These are phyloP conservation scores for Crithidia sp. DNA, from an alignment of 208 protist genomes.

Conservation along the genomic window DNA sequence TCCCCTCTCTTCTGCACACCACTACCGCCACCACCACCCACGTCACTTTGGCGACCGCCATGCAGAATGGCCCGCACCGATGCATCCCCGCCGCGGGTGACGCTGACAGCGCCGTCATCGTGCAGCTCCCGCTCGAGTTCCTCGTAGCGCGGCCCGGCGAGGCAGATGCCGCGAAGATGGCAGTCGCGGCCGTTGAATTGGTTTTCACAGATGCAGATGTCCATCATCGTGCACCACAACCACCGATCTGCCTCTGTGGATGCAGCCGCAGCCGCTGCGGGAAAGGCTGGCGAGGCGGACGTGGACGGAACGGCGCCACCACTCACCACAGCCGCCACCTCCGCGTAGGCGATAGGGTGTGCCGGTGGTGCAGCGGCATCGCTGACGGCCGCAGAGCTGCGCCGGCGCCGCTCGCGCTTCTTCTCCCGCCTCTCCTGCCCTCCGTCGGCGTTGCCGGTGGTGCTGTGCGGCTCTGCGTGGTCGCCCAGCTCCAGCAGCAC, in stretches of 20 bases:
- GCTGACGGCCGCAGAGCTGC: too few relatives aligned
- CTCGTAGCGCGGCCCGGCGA: conserved; percentile 57
- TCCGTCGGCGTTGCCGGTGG: conserved; percentile 9
- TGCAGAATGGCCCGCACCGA: background rate
- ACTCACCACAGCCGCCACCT: conserved; percentile 12
- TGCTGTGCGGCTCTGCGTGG: conserved; percentile 2
- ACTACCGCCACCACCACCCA: too few relatives aligned
- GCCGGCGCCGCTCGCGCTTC: background rate
- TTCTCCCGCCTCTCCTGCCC: background rate
- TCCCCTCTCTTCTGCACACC: background rate
- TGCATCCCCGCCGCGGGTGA: background rate
- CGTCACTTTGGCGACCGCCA: background rate
- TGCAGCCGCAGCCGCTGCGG: too few relatives aligned
- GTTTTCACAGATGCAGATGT: conserved; percentile 74
- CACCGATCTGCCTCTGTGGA: conserved; percentile 30
- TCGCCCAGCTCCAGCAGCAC: conserved; percentile 47
- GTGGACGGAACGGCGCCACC: too few relatives aligned
- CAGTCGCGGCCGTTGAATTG: conserved; percentile 84
- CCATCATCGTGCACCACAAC: conserved; percentile 72
- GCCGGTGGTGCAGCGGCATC: background rate
- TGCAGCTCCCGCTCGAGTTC: conserved; percentile 13
- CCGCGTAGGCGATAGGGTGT: conserved; percentile 7
- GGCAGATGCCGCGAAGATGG: conserved; percentile 74
- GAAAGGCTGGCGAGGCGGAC: too few relatives aligned
- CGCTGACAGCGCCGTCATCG: background rate